Base-by-base conservation (phyloP, 192 early-diverging fungal genomes). In the Gigaspora rosea region DNA sequence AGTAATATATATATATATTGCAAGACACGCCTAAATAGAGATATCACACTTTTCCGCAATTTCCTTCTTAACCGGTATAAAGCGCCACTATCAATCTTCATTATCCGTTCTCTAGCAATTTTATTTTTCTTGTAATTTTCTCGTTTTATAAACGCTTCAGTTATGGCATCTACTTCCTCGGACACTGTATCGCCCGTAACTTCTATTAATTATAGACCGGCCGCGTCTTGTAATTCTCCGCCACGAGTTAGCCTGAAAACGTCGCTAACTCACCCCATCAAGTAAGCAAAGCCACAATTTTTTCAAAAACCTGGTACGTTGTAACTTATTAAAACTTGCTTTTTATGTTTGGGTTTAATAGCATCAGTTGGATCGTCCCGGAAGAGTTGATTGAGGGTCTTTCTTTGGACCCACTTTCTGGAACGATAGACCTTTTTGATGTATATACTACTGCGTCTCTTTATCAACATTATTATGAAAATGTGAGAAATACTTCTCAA, bases 181-280 rank as follows among this genome's bases (percentile, higher is more conserved):
- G 64, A 66, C 8, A 47, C 59, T 32, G 22, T 32, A 9, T 22
- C 54, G n/a, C 54, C 61, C 5, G 61, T 63, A 16, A 22, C 64
- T 36, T 64, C 62, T 35, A 5, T 64, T 66, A 66, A 9, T 66
- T 66, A 48, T 66, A 66, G 36, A 47, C 35, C 36, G 16, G 46
- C 64, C 64, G 64, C 18, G 64, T 66, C 62, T 64, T 64, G 62
- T 35, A 32, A 64, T 64, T 64, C n/a, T 32, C 33, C 33, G 46
- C 64, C 41, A 41, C 64, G 64, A 35, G 54, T 57, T 20, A 72
- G 10, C 35, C 61, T 75, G 8, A 75, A 75, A 64, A 75, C 73
- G 20, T 75, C 73, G 27, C 49, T 32, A 18, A 75, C 73, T 27
- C 73, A 75, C 32, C 73, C 73, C 48, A 61, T 75, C 22, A 75